phyloP scores from a whole-genome alignment of 83 land plant genomes.

The Diphasiastrum complanatum region DNA sequence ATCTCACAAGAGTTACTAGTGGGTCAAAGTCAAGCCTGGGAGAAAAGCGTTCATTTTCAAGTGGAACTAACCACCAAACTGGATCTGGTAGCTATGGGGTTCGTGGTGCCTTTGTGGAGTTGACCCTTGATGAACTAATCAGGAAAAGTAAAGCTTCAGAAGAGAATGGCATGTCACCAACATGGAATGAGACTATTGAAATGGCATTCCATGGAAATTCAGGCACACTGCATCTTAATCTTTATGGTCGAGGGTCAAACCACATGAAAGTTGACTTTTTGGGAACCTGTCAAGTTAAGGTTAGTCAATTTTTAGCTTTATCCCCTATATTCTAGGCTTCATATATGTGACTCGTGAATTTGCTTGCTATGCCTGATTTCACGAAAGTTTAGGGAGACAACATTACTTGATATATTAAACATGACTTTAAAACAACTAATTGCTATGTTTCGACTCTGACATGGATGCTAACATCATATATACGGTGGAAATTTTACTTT shows the following conservation, averaged over 20 bases:
- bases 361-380: background rate
- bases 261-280: constrained; percentile 61
- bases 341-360: background rate
- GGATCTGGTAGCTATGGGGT: constrained; percentile 9
- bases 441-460: background rate
- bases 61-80: constrained; percentile 19
- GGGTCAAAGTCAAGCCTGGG: background rate
- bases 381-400: too few relatives aligned
- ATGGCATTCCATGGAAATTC: constrained; percentile 80
- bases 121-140: constrained; percentile 59
- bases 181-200: constrained; percentile 66
- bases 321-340: background rate
- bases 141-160: constrained; percentile 44
- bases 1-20: constrained; percentile 35
- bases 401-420: too few relatives aligned
- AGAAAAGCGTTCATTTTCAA: background rate
- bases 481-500: background rate
- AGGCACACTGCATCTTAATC: constrained; percentile 54
- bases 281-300: constrained; percentile 88
- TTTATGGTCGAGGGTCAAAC: constrained; percentile 53
- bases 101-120: constrained; percentile 66
- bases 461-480: background rate
- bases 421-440: too few relatives aligned
- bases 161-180: constrained; percentile 41
- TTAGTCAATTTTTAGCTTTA: constrained; percentile 8